These are phyloP conservation scores for Mycena alexandri DNA, from an alignment of 768 basidiomycete genomes.

Conservation along the genomic window DNA sequence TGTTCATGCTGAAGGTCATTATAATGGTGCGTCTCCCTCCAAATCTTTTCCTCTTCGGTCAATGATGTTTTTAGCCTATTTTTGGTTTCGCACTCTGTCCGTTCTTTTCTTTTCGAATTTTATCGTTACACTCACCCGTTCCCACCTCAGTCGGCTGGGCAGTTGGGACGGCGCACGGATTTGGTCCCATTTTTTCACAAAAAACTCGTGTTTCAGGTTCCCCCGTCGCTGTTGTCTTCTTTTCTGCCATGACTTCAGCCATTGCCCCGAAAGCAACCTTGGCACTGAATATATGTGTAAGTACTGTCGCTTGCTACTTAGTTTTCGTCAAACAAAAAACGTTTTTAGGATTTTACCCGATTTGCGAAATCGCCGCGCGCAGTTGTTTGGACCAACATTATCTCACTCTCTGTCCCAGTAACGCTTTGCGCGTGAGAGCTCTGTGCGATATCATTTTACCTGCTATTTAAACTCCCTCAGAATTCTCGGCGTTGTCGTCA, in stretches of 20 bases:
- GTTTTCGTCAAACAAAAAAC: background rate
- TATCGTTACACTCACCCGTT: background rate
- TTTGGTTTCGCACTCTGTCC: slow-evolving; percentile 40
- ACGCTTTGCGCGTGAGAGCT: slow-evolving; percentile 38
- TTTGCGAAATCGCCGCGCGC: slow-evolving; percentile 38
- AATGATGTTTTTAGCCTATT: slow-evolving; percentile 30
- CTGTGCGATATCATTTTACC: background rate
- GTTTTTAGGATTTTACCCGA: slow-evolving; percentile 38
- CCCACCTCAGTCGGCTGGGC: slow-evolving; percentile 39
- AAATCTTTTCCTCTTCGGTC: background rate
- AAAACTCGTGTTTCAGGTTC: slow-evolving; percentile 25
- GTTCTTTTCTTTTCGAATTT: slow-evolving; percentile 1
- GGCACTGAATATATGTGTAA: slow-evolving; percentile 38
- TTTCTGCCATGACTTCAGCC: slow-evolving; percentile 39
- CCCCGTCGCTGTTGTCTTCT: slow-evolving; percentile 34
- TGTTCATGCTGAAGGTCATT: slow-evolving; percentile 41
- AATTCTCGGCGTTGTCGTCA: slow-evolving; percentile 68
- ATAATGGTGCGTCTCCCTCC: slow-evolving; percentile 30
- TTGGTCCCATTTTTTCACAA: slow-evolving; percentile 38
- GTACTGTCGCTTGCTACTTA: background rate
- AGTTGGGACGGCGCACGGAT: slow-evolving; percentile 37
- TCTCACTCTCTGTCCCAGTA: slow-evolving; percentile 36
- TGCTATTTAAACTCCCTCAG: slow-evolving; percentile 9
- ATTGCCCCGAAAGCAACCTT: slow-evolving; percentile 41
- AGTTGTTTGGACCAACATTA: slow-evolving; percentile 39